Evolutionary conservation across 2,329 filamentous ascomycete genomes (phyloP), one percentile per base, ranked within the genome.

Genomic region (Coniochaeta sp.): DNA sequence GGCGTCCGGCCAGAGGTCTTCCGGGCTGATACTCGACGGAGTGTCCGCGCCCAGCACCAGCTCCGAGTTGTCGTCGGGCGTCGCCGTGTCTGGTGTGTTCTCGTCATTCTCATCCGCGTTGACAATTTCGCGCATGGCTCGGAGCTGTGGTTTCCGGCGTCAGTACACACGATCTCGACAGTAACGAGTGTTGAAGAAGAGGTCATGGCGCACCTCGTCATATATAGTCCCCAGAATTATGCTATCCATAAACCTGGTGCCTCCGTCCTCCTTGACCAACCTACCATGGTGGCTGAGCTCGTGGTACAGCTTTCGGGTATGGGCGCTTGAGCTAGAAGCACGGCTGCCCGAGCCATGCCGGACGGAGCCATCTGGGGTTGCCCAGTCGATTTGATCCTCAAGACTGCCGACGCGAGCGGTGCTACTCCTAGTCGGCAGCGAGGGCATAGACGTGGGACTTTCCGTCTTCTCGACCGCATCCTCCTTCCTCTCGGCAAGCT

Each of bases 1-100:
- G 0, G 86, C 81, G 4, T 84, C 77, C 0, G 90, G 89, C 65
- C 89, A 86, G 68, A 89, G 73, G 16, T 80, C 77, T 58, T 81
- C 77, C 16, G 76, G 65, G 17, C 19, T 38, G 3, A 22, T 26
- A 52, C 71, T 76, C 26, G 72, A 69, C 3, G 65, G 66, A 1
- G 73, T 71, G 32, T 75, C 68, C 58, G 78, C 76, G 34, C 75
- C 74, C 57, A 85, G 72, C 12, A 86, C 63, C 6, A 85, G 68
- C 40, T 81, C 80, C 22, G 78, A 74, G 55, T 82, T 79, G 59
- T 80, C 78, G 61, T 85, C 82, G 1, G 82, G 82, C 1, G 77
- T 79, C 30, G 75, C 65, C 10, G 75, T 75, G 4, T 83, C 81
- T 5, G 81, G 78, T 10, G 68, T 72, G 34, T 59, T 61, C 58